Evolutionary conservation across 2,329 filamentous ascomycete genomes (phyloP).

Genomic region (Aureobasidium sp.): DNA sequence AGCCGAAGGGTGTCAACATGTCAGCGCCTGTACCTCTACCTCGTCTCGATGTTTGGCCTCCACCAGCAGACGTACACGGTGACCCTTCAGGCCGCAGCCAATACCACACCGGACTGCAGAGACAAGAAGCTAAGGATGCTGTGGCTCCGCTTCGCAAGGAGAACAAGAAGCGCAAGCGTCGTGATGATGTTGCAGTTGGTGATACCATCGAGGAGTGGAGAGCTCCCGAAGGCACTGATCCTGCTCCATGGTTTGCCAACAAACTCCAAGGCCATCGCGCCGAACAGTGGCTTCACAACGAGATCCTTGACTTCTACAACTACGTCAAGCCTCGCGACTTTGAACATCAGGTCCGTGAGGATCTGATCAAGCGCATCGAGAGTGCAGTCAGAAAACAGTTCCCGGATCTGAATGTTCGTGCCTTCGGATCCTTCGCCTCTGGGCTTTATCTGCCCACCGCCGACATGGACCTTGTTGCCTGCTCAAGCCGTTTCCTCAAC

Average conservation of each 20-base stretch:
- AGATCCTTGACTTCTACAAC: conserved; percentile 81
- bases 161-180: conserved; percentile 56
- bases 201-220: conserved; percentile 38
- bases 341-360: conserved; percentile 65
- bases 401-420: conserved; percentile 49
- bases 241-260: conserved; percentile 53
- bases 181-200: conserved; percentile 11
- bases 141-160: background rate
- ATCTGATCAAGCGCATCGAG: conserved; percentile 63
- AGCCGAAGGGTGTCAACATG: background rate
- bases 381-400: conserved; percentile 42
- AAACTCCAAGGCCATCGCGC: conserved; percentile 29
- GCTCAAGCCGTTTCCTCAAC: conserved; percentile 52
- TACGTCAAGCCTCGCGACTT: conserved; percentile 70
- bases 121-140: conserved; percentile 10
- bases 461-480: conserved; percentile 88
- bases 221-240: conserved; percentile 25
- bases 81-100: background rate
- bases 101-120: background rate
- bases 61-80: conserved; percentile 16
- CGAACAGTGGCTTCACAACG: conserved; percentile 62
- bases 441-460: conserved; percentile 64
- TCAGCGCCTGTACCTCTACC: background rate
- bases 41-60: conserved; percentile 13
- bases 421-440: conserved; percentile 95